These are phyloP conservation scores for Podospora tetraspora DNA, from an alignment of 495 filamentous ascomycete genomes.

Conservation along the genomic window DNA sequence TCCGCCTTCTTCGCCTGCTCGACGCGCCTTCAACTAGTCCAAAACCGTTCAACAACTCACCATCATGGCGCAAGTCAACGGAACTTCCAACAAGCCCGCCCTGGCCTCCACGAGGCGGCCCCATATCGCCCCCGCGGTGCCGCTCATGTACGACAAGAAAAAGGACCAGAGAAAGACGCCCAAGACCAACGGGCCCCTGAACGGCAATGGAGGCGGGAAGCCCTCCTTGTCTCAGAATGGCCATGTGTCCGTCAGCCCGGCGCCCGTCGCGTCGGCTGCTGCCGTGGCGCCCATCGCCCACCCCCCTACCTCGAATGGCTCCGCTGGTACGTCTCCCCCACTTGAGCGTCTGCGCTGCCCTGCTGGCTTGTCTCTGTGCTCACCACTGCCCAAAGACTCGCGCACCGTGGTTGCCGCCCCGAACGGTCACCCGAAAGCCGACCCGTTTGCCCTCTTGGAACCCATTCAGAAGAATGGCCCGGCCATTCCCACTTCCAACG, in stretches of 20 bases:
- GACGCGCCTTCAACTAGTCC: neutral
- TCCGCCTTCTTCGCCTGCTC: neutral
- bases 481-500: slow-evolving; percentile 8
- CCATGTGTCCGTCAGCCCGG: neutral
- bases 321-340: neutral
- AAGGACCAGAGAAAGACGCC: neutral
- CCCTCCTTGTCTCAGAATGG: neutral
- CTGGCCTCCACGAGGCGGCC: slow-evolving; percentile 18
- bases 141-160: neutral
- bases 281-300: neutral
- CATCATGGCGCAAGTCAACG: slow-evolving; percentile 28
- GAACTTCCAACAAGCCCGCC: slow-evolving; percentile 19
- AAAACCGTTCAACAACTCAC: neutral
- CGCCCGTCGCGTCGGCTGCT: neutral
- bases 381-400: slow-evolving; percentile 14
- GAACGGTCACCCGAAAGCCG: neutral
- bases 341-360: neutral
- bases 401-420: slow-evolving; percentile 11
- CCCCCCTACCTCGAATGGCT: neutral
- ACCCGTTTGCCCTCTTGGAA: slow-evolving; percentile 3
- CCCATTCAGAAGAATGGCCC: slow-evolving; percentile 10
- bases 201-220: neutral
- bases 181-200: neutral
- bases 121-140: slow-evolving; percentile 26
- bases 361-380: slow-evolving; percentile 6